Evolutionary conservation across 2,329 filamentous ascomycete species (phyloP).

Genomic region (Ophiostoma ips): DNA sequence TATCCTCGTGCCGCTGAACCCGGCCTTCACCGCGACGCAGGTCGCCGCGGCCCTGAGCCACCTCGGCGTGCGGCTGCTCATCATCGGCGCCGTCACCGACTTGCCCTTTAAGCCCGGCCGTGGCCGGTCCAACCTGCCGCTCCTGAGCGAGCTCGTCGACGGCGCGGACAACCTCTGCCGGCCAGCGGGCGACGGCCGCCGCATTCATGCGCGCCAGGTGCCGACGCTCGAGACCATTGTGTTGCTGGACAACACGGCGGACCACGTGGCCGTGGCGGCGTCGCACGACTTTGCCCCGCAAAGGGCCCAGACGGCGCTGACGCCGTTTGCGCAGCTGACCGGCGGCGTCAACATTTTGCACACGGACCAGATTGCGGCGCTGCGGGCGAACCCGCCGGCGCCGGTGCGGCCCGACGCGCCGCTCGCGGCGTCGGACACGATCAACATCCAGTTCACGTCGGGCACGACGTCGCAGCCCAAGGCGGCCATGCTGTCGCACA

Average conservation of each 20-base stretch:
- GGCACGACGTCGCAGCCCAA: constrained; percentile 89
- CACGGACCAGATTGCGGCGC: not conserved
- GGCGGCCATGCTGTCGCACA: constrained; percentile 77
- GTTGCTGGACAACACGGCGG: constrained; percentile 60
- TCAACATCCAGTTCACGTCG: constrained; percentile 95
- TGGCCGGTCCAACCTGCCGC: constrained; percentile 37
- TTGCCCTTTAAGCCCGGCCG: constrained; percentile 49
- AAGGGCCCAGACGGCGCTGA: constrained; percentile 25
- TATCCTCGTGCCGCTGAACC: constrained; percentile 85
- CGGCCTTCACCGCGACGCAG: constrained; percentile 70
- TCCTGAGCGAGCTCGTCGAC: constrained; percentile 31
- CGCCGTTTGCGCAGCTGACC: constrained; percentile 28
- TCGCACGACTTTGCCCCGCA: constrained; percentile 14
- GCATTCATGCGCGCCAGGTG: constrained; percentile 34
- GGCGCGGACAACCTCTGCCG: constrained; percentile 18
- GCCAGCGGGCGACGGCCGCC: constrained; percentile 7
- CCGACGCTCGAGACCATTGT: constrained; percentile 60
- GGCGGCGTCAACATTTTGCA: constrained; percentile 4
- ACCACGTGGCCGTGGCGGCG: constrained; percentile 32
- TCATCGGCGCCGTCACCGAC: constrained; percentile 82
- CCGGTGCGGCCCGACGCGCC: constrained; percentile 28
- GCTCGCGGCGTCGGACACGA: constrained; percentile 51
- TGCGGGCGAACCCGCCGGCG: constrained; percentile 8
- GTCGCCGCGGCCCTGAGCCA: constrained; percentile 66
- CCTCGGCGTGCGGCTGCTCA: constrained; percentile 56